Base-by-base conservation (phyloP, 1,284 basidiomycete species). In the Sanguinoderma infundibulare region DNA sequence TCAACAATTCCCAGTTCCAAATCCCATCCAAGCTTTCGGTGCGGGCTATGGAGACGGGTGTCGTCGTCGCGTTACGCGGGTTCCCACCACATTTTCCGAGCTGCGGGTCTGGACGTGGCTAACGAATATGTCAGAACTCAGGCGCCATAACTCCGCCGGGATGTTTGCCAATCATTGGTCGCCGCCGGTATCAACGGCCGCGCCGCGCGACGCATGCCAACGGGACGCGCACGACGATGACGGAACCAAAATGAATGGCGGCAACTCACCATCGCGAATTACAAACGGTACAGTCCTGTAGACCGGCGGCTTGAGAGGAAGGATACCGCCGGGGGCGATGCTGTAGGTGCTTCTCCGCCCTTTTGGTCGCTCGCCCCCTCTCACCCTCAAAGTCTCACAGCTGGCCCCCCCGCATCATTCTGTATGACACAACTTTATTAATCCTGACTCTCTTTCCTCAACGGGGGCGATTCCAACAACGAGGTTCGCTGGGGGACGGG, bases 271-370 rank as follows among this genome's bases (percentile, higher is more conserved):
- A 12, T n/a, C 20, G 35, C 39, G 38, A 38, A 26, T 51, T 47
- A 15, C 52, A 44, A 32, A 46, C n/a, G n/a, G n/a, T n/a, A n/a
- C n/a, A n/a, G n/a, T n/a, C n/a, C 36, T 32, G 42, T 6, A 44
- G 24, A 22, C 56, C 50, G 30, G 24, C 56, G 34, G 42, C 42
- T 46, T 26, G 42, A 26, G 12, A 42, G 46, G 8, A 22, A 38
- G 61, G 53, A 28, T 28, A 50, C 50, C 57, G 54, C 64, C 61
- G 59, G 61, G 52, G 64, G 64, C 64, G 64, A 65, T 65, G 64
- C 64, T 54, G 61, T 61, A 57, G 55, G 60, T 58, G 64, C 51
- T 56, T 53, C 55, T 51, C 42, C 17, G 49, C 32, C 14, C 32
- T 24, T 22, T 34, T 35, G 17, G 17, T 36, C n/a, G 12, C 12